These are phyloP conservation scores for Talaromyces sp. DNA, from an alignment of 2,329 filamentous ascomycete species.

Conservation along the genomic window DNA sequence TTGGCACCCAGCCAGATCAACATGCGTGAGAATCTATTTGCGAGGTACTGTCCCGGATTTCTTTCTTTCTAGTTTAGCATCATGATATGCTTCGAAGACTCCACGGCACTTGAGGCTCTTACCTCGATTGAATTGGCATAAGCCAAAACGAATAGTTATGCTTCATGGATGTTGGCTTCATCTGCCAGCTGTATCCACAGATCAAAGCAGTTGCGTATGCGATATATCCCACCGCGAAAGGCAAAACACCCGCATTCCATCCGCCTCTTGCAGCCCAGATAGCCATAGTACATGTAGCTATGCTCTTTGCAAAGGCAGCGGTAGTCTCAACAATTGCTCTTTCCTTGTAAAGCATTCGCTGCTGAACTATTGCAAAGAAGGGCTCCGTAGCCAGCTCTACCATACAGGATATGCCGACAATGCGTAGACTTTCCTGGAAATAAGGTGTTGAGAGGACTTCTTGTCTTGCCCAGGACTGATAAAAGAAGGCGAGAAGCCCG, in stretches of 20 bases:
- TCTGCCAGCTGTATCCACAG: slow-evolving; percentile 62
- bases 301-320: slow-evolving; percentile 72
- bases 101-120: slow-evolving; percentile 2
- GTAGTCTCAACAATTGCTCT: slow-evolving; percentile 77
- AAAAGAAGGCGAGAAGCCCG: slow-evolving; percentile 60
- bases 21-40: slow-evolving; percentile 61
- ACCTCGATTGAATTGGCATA: slow-evolving; percentile 41
- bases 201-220: slow-evolving; percentile 67
- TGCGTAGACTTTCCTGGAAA: slow-evolving; percentile 51
- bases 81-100: background rate
- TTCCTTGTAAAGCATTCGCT: slow-evolving; percentile 70
- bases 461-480: slow-evolving; percentile 53
- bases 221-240: slow-evolving; percentile 83
- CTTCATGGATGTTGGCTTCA: slow-evolving; percentile 50
- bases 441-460: slow-evolving; percentile 56
- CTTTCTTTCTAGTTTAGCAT: slow-evolving; percentile 19
- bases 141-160: slow-evolving; percentile 66
- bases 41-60: slow-evolving; percentile 42
- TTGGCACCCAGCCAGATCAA: slow-evolving; percentile 71
- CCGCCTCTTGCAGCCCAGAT: slow-evolving; percentile 54
- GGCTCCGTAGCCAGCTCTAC: slow-evolving; percentile 83
- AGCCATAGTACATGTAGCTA: slow-evolving; percentile 66
- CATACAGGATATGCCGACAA: slow-evolving; percentile 55
- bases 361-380: slow-evolving; percentile 81
- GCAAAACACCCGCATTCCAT: slow-evolving; percentile 66